Base-by-base conservation (phyloP, 805 yeast genomes). In the Zygosaccharomyces rouxii region DNA sequence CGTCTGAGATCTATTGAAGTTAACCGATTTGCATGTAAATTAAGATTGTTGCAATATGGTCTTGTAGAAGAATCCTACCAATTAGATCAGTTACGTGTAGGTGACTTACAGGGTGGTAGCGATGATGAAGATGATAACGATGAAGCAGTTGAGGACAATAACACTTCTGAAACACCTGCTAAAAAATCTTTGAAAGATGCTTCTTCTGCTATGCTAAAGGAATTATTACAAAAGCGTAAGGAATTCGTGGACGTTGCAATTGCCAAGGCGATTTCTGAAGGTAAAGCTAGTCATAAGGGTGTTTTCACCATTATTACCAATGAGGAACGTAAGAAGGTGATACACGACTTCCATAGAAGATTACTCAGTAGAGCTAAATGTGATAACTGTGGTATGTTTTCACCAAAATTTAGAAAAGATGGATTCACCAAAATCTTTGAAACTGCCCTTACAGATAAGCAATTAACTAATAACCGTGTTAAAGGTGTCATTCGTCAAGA, bases 301-400 rank as follows among this genome's bases (percentile, higher is more conserved):
- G 74, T 83, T 35, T 77, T 81, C 55, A 88, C 98, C 21, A 92
- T 96, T 6, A 78, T 92, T 18, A 86, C 90, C 31, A 79, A 79
- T 25, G 96, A 89, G 60, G 96, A 88, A 69, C 82, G 99, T 71
- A 89, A 92, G 66, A 66, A 64, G 9, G 69, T 81, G 48, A 75
- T 89, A 55, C 84, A 81, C 49, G 89, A 84, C 30, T 84, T 90
- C 60, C 87, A 89, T 73, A 80, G 79, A 59, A 79, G 79, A 58
- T 68, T 90, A 43, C 71, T 87, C 54, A 68, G 85, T 42, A 81
- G 97, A 68, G 83, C 89, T 48, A 86, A 83, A 68, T 94, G 99
- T 78, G 96, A 88, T 61, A 89, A 90, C 70, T 94, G 99, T 78
- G 88, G 89, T 38, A 87, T 90, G 96, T 87, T 75, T 68, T 89